phyloP scores from a whole-genome alignment of 1,284 basidiomycete genomes.

The Sporisorium reilianum region DNA sequence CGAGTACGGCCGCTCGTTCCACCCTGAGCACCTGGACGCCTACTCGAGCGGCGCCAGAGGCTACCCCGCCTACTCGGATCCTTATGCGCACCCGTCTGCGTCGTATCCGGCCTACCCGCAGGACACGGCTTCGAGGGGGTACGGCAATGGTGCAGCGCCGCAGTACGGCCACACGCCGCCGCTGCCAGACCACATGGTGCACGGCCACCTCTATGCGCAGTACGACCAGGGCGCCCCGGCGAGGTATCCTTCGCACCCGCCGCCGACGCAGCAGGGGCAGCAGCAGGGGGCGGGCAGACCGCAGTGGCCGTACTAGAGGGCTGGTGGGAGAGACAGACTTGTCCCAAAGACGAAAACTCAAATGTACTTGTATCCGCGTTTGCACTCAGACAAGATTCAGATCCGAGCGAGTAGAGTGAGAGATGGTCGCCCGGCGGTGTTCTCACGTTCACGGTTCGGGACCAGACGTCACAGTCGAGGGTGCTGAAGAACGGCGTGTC shows the following conservation, averaged over 20 bases:
- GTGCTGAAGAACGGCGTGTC: no score
- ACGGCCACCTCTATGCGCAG: background rate
- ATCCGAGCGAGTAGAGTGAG: no score
- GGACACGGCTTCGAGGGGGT: background rate
- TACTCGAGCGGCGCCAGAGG: background rate
- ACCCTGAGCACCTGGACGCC: background rate
- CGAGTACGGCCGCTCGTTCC: constrained; percentile 5
- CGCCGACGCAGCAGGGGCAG: background rate
- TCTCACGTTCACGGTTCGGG: no score
- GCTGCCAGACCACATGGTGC: background rate
- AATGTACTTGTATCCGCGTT: constrained; percentile 28
- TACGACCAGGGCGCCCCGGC: background rate
- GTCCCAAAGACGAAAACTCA: background rate
- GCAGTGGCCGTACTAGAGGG: constrained; percentile 22
- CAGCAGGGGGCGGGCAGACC: background rate
- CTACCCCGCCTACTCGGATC: background rate
- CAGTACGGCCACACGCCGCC: background rate
- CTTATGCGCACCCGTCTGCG: constrained; percentile 3
- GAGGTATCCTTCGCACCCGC: constrained; percentile 8
- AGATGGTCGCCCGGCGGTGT: no score
- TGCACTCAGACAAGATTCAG: background rate
- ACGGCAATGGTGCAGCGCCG: background rate
- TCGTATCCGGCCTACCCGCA: background rate
- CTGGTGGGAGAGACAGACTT: background rate
- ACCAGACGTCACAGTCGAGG: no score